Evolutionary conservation across 2,329 filamentous ascomycete genomes (phyloP).

Genomic region (Allantophomopsis lycopodina): DNA sequence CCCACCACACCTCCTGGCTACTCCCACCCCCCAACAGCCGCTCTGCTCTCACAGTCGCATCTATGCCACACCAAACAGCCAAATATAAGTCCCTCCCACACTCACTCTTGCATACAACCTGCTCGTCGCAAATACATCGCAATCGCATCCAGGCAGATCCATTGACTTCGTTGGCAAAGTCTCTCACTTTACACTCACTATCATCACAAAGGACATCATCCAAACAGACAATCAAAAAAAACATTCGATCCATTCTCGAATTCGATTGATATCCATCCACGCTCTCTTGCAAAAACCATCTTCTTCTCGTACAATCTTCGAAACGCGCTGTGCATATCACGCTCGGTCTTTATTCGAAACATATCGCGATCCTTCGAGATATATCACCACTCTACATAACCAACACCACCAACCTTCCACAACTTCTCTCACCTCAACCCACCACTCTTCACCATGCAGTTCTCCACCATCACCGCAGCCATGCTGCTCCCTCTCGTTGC

Average conservation of each 20-base stretch:
- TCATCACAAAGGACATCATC: no score
- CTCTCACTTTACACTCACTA: neutral
- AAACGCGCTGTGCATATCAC: neutral
- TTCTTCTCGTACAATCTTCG: neutral
- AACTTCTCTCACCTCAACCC: no score
- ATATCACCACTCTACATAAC: no score
- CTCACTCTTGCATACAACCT: no score
- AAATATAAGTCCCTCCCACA: no score
- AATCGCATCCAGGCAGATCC: neutral
- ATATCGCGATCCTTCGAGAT: neutral
- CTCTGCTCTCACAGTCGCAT: no score
- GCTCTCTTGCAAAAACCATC: neutral
- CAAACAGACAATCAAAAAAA: no score
- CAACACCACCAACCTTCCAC: no score
- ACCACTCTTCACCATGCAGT: slow-evolving; percentile 21
- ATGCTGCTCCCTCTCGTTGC: slow-evolving; percentile 38
- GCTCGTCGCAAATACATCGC: no score
- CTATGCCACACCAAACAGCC: no score
- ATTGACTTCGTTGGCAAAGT: slow-evolving; percentile 2
- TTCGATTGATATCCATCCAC: neutral
- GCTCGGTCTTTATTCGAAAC: neutral
- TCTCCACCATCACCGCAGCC: slow-evolving; percentile 30
- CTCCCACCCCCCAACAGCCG: no score
- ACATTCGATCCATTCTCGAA: neutral
- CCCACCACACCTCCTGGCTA: no score